Evolutionary conservation across 345 rosid species (phyloP).

Genomic region (Salix koriyanagi): DNA sequence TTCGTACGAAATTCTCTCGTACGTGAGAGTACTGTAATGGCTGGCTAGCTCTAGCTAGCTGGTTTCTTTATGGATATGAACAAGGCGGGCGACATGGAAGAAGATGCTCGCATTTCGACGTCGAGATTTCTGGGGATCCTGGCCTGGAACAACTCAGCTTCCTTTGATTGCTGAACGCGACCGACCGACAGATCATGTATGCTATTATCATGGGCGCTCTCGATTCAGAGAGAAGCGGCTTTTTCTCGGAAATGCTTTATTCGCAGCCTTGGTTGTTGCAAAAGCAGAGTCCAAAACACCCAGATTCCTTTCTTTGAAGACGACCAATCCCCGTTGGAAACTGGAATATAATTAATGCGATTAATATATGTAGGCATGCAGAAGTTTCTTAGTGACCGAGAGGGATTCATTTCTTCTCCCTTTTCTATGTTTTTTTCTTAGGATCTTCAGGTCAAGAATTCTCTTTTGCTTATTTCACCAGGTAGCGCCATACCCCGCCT

Average conservation of each 20-base stretch:
- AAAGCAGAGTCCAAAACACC: slow-evolving; percentile 43
- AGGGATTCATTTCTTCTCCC: neutral
- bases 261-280: slow-evolving; percentile 63
- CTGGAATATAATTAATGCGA: neutral
- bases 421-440: neutral
- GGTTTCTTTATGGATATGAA: too few species aligned
- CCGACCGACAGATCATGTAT: slow-evolving; percentile 19
- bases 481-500: neutral
- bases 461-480: neutral
- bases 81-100: neutral
- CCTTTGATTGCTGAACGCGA: slow-evolving; percentile 17
- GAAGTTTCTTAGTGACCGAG: slow-evolving; percentile 7
- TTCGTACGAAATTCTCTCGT: neutral
- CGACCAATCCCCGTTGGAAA: slow-evolving; percentile 27
- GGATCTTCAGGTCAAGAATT: neutral
- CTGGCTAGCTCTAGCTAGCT: too few species aligned
- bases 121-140: neutral
- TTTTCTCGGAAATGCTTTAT: slow-evolving; percentile 59
- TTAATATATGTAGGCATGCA: neutral
- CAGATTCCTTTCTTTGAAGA: slow-evolving; percentile 65
- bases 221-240: slow-evolving; percentile 8
- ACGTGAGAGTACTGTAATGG: neutral
- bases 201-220: neutral
- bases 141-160: too few species aligned
- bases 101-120: slow-evolving; percentile 18